Percentiles rank a stretch among this genome's conserved stretches.
Evolutionary conservation across 2,329 filamentous ascomycete species (phyloP).

Genomic region (Trichophyton schoenleinii): DNA sequence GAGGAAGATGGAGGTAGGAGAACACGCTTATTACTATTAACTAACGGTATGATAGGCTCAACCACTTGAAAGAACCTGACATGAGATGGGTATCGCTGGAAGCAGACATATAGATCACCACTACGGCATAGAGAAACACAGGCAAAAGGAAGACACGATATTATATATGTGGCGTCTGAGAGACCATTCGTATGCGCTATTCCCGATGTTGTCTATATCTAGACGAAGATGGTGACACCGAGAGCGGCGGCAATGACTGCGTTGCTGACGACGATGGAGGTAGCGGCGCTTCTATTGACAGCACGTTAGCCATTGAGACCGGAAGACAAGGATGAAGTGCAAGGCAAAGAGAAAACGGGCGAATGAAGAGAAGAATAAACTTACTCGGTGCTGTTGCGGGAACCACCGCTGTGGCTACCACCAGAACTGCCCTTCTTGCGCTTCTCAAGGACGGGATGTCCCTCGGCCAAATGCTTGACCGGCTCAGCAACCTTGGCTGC

Average conservation of each 20-base stretch:
- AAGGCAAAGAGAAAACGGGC: too few relatives aligned
- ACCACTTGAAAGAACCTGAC: neutral
- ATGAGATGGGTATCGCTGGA: too few relatives aligned
- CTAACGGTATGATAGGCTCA: neutral
- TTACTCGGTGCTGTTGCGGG: neutral
- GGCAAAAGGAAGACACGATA: too few relatives aligned
- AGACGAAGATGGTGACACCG: neutral
- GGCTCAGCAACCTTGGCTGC: neutral
- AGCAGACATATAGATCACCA: too few relatives aligned
- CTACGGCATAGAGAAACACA: too few relatives aligned
- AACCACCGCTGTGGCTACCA: neutral
- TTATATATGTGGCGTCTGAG: too few relatives aligned
- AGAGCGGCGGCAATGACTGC: neutral
- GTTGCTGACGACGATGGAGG: constrained; percentile 1
- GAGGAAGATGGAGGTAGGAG: too few relatives aligned
- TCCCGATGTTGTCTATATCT: neutral
- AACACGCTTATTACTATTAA: neutral
- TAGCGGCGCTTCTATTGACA: neutral
- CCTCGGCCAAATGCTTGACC: neutral
- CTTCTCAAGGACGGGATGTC: neutral
- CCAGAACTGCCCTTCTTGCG: neutral
- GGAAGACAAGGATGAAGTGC: neutral
- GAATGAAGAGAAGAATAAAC: neutral
- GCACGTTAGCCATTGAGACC: neutral
- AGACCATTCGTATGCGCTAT: too few relatives aligned